phyloP scores from a whole-genome alignment of 352 stramenopile species.

The Pythium angustatum region DNA sequence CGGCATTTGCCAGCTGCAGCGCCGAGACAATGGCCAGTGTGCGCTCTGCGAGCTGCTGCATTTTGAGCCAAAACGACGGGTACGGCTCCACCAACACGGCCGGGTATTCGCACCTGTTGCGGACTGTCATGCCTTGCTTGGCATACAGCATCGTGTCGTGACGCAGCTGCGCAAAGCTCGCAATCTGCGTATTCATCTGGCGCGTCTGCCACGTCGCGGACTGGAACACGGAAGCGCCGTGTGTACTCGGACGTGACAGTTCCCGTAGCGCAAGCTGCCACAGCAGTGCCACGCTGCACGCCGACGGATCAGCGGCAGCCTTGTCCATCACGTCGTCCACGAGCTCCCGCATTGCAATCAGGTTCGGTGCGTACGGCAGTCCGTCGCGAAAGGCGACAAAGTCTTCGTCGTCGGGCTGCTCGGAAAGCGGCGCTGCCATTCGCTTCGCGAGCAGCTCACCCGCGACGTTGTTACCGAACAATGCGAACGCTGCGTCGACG shows the following conservation, averaged over 20 bases:
- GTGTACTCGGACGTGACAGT: constrained; percentile 13
- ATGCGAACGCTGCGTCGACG: constrained; percentile 27
- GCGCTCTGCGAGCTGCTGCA: constrained; percentile 24
- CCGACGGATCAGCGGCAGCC: constrained; percentile 4
- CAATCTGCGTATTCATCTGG: constrained; percentile 33
- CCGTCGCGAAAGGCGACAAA: constrained; percentile 31
- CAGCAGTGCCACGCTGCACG: constrained; percentile 20
- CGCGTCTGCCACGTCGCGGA: constrained; percentile 25
- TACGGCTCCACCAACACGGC: constrained; percentile 34
- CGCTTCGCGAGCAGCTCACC: constrained; percentile 16
- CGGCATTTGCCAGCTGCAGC: neutral
- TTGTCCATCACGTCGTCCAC: constrained; percentile 9
- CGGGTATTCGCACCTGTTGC: constrained; percentile 22
- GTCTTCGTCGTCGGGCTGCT: neutral
- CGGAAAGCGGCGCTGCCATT: constrained; percentile 4
- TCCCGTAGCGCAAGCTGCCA: constrained; percentile 30
- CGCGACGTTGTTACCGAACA: constrained; percentile 28
- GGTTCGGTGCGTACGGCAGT: constrained; percentile 26
- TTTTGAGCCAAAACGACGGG: constrained; percentile 25
- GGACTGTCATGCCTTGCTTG: constrained; percentile 28
- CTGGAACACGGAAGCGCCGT: constrained; percentile 13
- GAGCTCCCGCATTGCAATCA: constrained; percentile 15
- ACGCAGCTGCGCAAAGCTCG: constrained; percentile 25
- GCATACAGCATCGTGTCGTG: constrained; percentile 35
- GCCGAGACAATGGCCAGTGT: neutral